Evolutionary conservation across 2,329 filamentous ascomycete species (phyloP), one percentile per base, ranked within the genome.

Genomic region (Calonectria hongkongensis): DNA sequence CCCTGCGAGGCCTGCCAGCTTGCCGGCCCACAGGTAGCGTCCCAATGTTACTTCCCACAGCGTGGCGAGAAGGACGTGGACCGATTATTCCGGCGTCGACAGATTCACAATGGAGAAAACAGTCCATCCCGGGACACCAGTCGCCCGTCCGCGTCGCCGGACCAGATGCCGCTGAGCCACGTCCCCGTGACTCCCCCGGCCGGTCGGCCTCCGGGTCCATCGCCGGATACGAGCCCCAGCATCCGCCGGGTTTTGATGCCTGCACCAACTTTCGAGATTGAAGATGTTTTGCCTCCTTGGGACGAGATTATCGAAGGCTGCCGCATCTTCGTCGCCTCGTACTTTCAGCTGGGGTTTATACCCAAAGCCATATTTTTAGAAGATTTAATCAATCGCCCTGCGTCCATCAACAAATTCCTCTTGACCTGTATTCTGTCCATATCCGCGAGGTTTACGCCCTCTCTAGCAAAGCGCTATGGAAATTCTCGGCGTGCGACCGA

Each of bases 291-390:
- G 27, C 77, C 77, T 27, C 80, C 81, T 4, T 73, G 76, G 58
- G 73, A 79, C 3, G 80, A 82, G 48, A 75, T 83, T 13, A 77
- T 81, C 27, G 79, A 81, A 28, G 81, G 80, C 10, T 79, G 76
- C 41, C 78, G 77, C 25, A 78, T 75, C 8, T 79, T 82, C 16
- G 75, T 79, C 28, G 80, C 79, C 2, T 82, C 77, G 10, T 82
- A 81, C 64, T 82, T 82, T 64, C 80, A 82, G 66, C 77, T 83
- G 1, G 82, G 82, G 3, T 83, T 83, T 66, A 74, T 83, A 4
- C 81, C 82, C 12, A 82, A 82, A 60, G 73, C 78, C 2, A 68
- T 83, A 21, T 83, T 83, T 62, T 72, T 83, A 21, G 79, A 81
- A 47, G 64, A 73, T 21, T 68, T 83, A 9, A 71, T 70, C n/a